Conservation (phyloP, 208 protist species). For the Acanthamoeba healyi region DNA sequence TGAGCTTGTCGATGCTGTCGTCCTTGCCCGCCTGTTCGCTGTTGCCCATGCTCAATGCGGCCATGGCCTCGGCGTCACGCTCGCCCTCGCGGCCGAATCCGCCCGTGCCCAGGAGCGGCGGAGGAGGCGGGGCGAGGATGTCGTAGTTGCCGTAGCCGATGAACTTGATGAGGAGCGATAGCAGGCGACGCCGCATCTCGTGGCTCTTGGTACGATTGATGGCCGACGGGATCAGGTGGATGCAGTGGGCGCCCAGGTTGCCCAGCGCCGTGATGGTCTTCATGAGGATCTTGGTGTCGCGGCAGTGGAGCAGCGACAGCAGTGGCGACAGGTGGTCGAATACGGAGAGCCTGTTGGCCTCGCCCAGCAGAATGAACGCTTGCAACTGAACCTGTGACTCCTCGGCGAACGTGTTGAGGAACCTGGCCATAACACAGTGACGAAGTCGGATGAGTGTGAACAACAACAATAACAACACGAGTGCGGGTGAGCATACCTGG, state of each 20-base stretch:
- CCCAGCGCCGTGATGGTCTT: constrained; percentile 44
- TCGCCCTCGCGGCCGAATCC: constrained; percentile 16
- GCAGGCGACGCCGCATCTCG: constrained; percentile 30
- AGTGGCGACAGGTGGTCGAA: constrained; percentile 35
- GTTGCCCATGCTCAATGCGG: background rate
- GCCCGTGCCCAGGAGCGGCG: constrained; percentile 6
- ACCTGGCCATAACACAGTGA: background rate
- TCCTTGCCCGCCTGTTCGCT: background rate
- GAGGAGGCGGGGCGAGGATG: background rate
- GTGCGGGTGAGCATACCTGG: background rate
- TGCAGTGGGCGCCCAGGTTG: constrained; percentile 11
- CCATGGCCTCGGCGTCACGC: background rate
- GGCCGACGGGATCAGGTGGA: constrained; percentile 45
- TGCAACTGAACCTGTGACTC: constrained; percentile 31
- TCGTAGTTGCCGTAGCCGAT: constrained; percentile 58
- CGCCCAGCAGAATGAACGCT: constrained; percentile 45
- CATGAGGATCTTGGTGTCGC: constrained; percentile 69
- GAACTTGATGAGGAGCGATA: constrained; percentile 65
- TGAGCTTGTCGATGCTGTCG: constrained; percentile 2
- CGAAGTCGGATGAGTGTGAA: background rate
- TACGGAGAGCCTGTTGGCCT: background rate
- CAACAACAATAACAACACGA: background rate
- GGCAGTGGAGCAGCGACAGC: constrained; percentile 38
- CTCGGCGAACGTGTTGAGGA: constrained; percentile 51
- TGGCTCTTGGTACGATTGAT: constrained; percentile 48